A percentile compares a stretch with the other conserved stretches of the same genome.
These are phyloP conservation scores for Vitis cinerea DNA, from an alignment of 164 flowering plant species.

Conservation along the genomic window DNA sequence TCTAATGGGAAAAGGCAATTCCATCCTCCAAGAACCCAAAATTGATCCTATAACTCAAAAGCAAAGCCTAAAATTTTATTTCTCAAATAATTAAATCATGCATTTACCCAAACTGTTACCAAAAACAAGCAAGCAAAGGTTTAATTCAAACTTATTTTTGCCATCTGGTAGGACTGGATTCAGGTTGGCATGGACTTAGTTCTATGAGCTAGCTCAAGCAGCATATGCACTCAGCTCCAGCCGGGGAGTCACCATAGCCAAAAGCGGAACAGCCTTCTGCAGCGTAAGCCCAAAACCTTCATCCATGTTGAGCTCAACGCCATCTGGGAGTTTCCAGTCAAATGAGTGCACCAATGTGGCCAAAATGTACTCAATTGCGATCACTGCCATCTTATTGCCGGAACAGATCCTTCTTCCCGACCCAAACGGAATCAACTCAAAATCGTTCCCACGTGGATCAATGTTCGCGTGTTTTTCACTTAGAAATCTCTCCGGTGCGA, in stretches of 20 bases:
- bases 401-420: slow-evolving; percentile 38
- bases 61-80: too few relatives aligned
- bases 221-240: slow-evolving; percentile 5
- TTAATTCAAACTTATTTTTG: too few relatives aligned
- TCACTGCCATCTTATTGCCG: slow-evolving; percentile 29
- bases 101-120: too few relatives aligned
- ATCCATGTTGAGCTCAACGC: slow-evolving; percentile 30
- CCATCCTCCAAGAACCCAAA: too few relatives aligned
- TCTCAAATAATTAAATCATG: too few relatives aligned
- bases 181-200: too few relatives aligned
- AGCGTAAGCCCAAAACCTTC: slow-evolving; percentile 30
- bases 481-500: slow-evolving; percentile 29
- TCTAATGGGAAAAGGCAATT: too few relatives aligned
- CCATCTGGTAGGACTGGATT: too few relatives aligned
- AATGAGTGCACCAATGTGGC: slow-evolving; percentile 34
- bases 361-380: slow-evolving; percentile 26
- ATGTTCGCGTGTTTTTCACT: slow-evolving; percentile 10
- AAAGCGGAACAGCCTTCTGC: slow-evolving; percentile 27
- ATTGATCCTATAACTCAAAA: too few relatives aligned
- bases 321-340: slow-evolving; percentile 28
- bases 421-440: slow-evolving; percentile 34
- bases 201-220: neutral
- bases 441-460: slow-evolving; percentile 32
- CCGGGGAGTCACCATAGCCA: slow-evolving; percentile 16
- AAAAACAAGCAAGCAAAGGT: too few relatives aligned